These are phyloP conservation scores for Fraxinus albicans DNA, from an alignment of 305 asterid genomes.

Conservation along the genomic window DNA sequence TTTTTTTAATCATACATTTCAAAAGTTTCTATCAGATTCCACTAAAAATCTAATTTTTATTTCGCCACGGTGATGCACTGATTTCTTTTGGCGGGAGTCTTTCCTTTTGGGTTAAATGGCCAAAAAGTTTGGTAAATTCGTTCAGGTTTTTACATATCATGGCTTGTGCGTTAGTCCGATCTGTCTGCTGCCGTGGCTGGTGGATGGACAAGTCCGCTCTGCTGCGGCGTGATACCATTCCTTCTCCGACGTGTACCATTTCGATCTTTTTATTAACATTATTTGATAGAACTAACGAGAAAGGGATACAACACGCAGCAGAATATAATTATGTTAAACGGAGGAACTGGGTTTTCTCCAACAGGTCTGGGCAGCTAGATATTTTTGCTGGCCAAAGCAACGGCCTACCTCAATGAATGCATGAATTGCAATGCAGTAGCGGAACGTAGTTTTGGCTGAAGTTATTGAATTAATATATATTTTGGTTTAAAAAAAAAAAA, in stretches of 20 bases:
- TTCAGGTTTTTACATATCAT: background rate
- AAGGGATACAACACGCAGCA: background rate
- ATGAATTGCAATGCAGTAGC: background rate
- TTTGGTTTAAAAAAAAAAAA: background rate
- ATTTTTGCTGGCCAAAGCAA: background rate
- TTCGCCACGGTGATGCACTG: background rate
- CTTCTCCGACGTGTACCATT: background rate
- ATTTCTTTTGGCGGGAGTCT: background rate
- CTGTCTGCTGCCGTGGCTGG: background rate
- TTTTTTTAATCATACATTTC: too few relatives aligned
- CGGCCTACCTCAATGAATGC: background rate
- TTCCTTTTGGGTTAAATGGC: background rate
- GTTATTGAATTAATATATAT: background rate
- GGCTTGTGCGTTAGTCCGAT: background rate
- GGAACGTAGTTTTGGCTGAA: background rate
- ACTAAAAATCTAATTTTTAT: too few relatives aligned
- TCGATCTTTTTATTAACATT: background rate
- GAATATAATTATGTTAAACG: background rate
- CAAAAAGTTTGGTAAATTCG: background rate
- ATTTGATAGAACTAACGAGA: background rate
- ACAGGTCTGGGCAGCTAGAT: background rate
- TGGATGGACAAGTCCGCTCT: background rate
- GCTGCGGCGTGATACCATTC: background rate
- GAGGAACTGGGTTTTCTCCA: background rate
- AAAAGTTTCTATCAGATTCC: too few relatives aligned